Percentiles rank a stretch among this genome's conserved stretches.
These are phyloP conservation scores for Geotrichum siamense DNA, from an alignment of 1,139 yeast species.

Conservation along the genomic window DNA sequence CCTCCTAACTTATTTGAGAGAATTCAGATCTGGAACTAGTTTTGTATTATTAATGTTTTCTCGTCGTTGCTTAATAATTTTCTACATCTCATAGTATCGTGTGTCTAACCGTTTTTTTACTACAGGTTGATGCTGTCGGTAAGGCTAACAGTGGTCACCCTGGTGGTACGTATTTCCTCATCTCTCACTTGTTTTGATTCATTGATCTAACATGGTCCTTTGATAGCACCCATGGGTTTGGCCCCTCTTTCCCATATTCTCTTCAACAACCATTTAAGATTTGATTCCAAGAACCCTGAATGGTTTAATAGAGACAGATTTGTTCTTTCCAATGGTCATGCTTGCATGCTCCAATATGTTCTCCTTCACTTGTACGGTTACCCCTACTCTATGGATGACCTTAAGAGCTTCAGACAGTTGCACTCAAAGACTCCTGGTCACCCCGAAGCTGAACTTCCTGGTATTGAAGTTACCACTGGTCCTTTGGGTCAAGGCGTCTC, in stretches of 20 bases:
- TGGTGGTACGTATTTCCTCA: constrained; percentile 46
- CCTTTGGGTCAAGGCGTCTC: constrained; percentile 98
- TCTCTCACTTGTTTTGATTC: not conserved
- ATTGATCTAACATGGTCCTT: not conserved
- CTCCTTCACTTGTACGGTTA: constrained; percentile 82
- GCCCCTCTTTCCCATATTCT: constrained; percentile 80
- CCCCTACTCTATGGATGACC: constrained; percentile 74
- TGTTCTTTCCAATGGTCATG: constrained; percentile 94
- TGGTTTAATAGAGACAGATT: constrained; percentile 97
- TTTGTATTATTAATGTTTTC: too few relatives aligned
- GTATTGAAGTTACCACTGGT: constrained; percentile 97
- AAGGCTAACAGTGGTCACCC: constrained; percentile 98
- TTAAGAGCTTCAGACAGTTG: constrained; percentile 86
- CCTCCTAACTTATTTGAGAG: too few relatives aligned
- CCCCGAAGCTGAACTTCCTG: constrained; percentile 78
- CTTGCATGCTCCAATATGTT: constrained; percentile 84
- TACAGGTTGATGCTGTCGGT: constrained; percentile 68
- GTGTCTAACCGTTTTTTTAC: too few relatives aligned
- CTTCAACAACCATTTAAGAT: constrained; percentile 66
- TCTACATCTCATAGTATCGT: too few relatives aligned
- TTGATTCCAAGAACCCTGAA: constrained; percentile 83
- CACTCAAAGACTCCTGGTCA: constrained; percentile 95
- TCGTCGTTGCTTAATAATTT: too few relatives aligned
- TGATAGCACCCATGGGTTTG: constrained; percentile 77
- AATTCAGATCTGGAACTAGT: too few relatives aligned